Evolutionary conservation across 129 eudicot species (phyloP).

Genomic region (Smallanthus sonchifolius): DNA sequence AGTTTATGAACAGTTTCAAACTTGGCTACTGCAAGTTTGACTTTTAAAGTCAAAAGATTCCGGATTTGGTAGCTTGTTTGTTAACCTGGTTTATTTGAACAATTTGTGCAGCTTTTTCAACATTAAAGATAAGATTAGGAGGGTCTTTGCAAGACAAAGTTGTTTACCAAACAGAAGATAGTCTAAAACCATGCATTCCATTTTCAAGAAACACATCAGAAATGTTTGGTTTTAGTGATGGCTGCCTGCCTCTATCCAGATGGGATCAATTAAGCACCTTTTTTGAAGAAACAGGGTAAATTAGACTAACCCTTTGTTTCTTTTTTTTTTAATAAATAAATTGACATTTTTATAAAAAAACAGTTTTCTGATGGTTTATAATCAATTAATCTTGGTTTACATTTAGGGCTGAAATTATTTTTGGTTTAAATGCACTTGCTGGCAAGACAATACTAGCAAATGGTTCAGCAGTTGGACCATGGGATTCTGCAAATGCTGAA

Average conservation of each 20-base stretch:
- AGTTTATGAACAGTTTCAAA: background rate
- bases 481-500: slow-evolving; percentile 78
- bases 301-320: background rate
- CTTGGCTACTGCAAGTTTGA: background rate
- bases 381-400: background rate
- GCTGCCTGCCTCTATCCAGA: slow-evolving; percentile 72
- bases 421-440: slow-evolving; percentile 79
- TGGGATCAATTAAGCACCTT: slow-evolving; percentile 78
- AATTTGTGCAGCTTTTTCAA: slow-evolving; percentile 69
- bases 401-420: slow-evolving; percentile 65
- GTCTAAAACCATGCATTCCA: slow-evolving; percentile 43
- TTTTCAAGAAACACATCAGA: slow-evolving; percentile 39
- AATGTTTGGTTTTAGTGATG: slow-evolving; percentile 58
- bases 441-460: slow-evolving; percentile 47
- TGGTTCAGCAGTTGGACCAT: slow-evolving; percentile 62
- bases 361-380: background rate
- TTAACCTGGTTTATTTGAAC: slow-evolving; percentile 12
- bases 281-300: slow-evolving; percentile 69
- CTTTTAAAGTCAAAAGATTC: slow-evolving; percentile 1
- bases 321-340: background rate
- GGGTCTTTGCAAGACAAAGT: slow-evolving; percentile 88
- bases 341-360: background rate
- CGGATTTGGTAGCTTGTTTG: slow-evolving; percentile 12
- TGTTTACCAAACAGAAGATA: slow-evolving; percentile 55
- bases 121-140: slow-evolving; percentile 87